A percentile compares a stretch with the other conserved stretches of the same genome.
Conservation (phyloP, 192 early-diverging fungal species). For the Coemansia sp. region DNA sequence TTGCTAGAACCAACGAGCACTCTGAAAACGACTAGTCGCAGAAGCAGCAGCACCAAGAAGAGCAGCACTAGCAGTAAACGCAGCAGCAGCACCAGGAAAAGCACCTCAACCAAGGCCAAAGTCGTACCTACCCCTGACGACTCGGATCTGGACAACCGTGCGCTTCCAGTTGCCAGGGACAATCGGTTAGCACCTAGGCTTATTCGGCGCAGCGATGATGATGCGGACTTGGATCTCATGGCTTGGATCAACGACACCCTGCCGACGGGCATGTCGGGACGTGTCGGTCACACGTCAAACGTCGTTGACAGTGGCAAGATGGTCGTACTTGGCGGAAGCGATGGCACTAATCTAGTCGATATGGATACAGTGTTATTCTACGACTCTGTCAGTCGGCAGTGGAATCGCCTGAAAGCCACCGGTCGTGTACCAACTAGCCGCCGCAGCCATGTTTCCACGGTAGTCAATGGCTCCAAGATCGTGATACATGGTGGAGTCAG, state of each 20-base stretch:
- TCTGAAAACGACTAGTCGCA: not conserved
- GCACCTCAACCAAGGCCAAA: not conserved
- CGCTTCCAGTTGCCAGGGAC: not conserved
- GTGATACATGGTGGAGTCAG: conserved; percentile 52
- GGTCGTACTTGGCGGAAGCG: conserved; percentile 55
- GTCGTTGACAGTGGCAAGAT: conserved; percentile 35
- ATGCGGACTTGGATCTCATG: conserved; percentile 27
- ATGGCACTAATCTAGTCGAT: conserved; percentile 25
- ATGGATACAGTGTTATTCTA: conserved; percentile 42
- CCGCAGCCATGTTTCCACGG: conserved; percentile 47
- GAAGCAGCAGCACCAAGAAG: conserved; percentile 4
- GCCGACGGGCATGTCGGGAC: conserved; percentile 36
- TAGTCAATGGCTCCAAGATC: conserved; percentile 38
- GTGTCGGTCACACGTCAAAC: conserved; percentile 45
- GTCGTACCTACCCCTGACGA: conserved; percentile 5
- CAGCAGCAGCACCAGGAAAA: conserved; percentile 3
- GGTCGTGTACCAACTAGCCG: conserved; percentile 31
- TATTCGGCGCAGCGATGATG: not conserved
- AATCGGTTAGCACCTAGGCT: not conserved
- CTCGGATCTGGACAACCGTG: not conserved
- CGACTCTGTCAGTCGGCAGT: conserved; percentile 26
- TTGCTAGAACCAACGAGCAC: conserved; percentile 2
- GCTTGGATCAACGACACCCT: conserved; percentile 41
- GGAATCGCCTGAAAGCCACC: conserved; percentile 29
- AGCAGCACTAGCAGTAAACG: not conserved